phyloP scores from a whole-genome alignment of 257 asterid species.

The Lycium barbarum region DNA sequence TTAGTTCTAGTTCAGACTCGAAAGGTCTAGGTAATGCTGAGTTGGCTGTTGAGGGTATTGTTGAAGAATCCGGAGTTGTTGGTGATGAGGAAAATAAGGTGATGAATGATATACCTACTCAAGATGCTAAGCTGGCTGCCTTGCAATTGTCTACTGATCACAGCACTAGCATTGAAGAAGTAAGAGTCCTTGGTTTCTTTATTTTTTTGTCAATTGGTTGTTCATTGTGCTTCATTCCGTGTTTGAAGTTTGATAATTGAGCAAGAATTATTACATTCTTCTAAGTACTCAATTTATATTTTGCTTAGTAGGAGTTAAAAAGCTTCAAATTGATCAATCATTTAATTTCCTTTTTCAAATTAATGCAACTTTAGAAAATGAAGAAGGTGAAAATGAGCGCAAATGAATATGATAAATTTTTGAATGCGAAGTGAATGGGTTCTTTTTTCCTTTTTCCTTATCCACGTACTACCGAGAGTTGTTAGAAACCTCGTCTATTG shows the following conservation, averaged over 20 bases:
- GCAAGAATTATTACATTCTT: not conserved
- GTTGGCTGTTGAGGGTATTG: constrained; percentile 32
- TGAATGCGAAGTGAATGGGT: not conserved
- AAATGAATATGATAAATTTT: not conserved
- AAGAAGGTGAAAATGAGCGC: not conserved
- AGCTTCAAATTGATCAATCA: not conserved
- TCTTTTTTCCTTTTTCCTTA: not conserved
- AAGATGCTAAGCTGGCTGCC: constrained; percentile 32
- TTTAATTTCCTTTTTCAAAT: no score
- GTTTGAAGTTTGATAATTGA: constrained; percentile 17
- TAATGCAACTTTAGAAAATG: not conserved
- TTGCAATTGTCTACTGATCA: constrained; percentile 39
- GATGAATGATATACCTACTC: constrained; percentile 19
- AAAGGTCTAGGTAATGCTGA: not conserved
- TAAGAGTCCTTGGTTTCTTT: constrained; percentile 25
- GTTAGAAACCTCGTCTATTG: not conserved
- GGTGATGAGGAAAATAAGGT: constrained; percentile 15
- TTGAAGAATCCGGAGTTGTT: constrained; percentile 25
- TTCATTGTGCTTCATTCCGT: constrained; percentile 8
- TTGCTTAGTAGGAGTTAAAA: not conserved
- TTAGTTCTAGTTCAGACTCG: constrained; percentile 29
- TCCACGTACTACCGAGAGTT: not conserved
- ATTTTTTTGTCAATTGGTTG: not conserved
- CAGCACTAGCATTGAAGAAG: constrained; percentile 41
- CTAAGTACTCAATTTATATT: not conserved